Evolutionary conservation across 371 early-diverging fungal genomes (phyloP), one percentile per base, ranked within the genome.

Genomic region (Apophysomyces variabilis): DNA sequence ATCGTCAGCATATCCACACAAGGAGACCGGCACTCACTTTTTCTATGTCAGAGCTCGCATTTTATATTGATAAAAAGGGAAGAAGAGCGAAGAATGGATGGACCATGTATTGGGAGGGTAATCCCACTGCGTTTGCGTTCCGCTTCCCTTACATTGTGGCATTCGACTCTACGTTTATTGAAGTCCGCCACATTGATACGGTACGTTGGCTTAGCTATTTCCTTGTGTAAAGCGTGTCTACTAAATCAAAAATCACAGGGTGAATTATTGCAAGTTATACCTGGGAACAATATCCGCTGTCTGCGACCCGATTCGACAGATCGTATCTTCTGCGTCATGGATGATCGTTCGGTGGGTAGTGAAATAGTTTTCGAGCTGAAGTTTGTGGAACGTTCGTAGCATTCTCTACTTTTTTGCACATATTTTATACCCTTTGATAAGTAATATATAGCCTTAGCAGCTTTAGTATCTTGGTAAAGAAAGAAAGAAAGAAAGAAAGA

Each of bases 261-360:
- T n/a, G 76, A 80, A 57, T 76, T 89, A 47, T 78, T 80, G 6
- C 90, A 89, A 71, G 82, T 89, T 21, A 88, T 89, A 62, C 83
- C 84, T 12, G 87, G 87, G 6, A 79, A 77, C 35, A 88, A 87
- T 56, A 82, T 88, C 44, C 79, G 87, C 16, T 88, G 86, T 61
- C 75, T 89, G 43, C 75, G 78, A 37, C 82, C 81, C 32, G 83
- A 86, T 38, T 71, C 81, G 9, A 80, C 77, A 7, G 85, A 85
- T 21, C 69, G 67, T 7, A 87, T 85, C 60, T 73, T 85, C 41
- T 83, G 84, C 64, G 86, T 86, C 21, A 84, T 84, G 83, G 85
- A 78, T 44, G 81, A 80, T 59, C 70, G 72, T 56, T 60, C 71
- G 54, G 67, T 66, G 7, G 75, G 75, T n/a, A 69, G 66, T 32